phyloP scores from a whole-genome alignment of 2,329 filamentous ascomycete species.

The Monosporascus sp. region DNA sequence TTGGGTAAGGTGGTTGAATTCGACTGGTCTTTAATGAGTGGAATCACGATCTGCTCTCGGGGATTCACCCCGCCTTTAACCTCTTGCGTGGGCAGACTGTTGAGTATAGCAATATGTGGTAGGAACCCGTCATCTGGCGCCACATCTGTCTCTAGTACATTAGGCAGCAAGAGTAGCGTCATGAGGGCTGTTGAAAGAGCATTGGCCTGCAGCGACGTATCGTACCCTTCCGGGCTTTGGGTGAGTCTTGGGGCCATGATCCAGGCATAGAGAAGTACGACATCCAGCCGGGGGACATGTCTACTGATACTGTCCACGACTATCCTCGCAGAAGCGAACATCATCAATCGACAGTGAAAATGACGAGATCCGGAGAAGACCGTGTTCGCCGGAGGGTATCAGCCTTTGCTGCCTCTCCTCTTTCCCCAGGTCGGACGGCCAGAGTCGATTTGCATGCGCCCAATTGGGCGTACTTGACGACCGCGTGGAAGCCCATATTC shows the following conservation, averaged over 20 bases:
- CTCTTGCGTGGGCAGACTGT: constrained; percentile 15
- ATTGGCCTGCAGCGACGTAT: constrained; percentile 51
- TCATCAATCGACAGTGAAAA: constrained; percentile 41
- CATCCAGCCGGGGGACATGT: constrained; percentile 34
- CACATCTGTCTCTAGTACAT: constrained; percentile 31
- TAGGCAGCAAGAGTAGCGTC: constrained; percentile 44
- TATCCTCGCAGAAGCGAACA: constrained; percentile 36
- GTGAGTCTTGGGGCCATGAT: constrained; percentile 1
- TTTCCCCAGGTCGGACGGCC: constrained; percentile 2
- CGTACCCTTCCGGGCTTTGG: constrained; percentile 37
- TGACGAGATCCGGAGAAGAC: constrained; percentile 24
- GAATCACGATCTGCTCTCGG: constrained; percentile 6
- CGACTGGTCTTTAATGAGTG: constrained; percentile 9
- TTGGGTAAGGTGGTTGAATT: constrained; percentile 12
- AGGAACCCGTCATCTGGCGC: constrained; percentile 12
- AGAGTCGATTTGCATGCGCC: constrained; percentile 4
- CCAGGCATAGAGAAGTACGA: constrained; percentile 26
- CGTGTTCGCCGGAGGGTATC: constrained; percentile 21
- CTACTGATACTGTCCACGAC: constrained; percentile 34
- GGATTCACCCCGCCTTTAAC: constrained; percentile 10
- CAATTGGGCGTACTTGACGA: constrained; percentile 4
- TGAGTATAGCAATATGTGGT: constrained; percentile 37
- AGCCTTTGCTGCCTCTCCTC: constrained; percentile 4
- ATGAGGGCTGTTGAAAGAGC: constrained; percentile 51
- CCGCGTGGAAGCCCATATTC: constrained; percentile 3